Conservation (phyloP, 202 grass and related monocot species). For the Setaria viridis region DNA sequence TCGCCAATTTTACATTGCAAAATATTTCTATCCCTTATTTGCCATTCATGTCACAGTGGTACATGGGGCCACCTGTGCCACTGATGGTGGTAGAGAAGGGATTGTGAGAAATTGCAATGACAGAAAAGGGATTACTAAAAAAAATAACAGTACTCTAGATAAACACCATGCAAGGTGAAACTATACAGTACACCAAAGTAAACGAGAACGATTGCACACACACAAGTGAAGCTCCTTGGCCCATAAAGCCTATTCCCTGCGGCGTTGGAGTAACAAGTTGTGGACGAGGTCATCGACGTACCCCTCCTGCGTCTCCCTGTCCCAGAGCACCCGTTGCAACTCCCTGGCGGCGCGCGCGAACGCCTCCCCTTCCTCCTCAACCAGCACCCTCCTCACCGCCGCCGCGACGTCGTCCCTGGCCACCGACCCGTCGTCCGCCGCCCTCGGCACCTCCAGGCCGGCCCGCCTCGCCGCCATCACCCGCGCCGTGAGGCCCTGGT, state of each 20-base stretch:
- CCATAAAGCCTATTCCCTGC: not conserved
- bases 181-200: too few relatives aligned
- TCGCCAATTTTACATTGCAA: too few relatives aligned
- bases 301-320: not conserved
- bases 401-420: not conserved
- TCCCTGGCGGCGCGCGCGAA: not conserved
- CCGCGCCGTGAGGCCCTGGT: constrained; percentile 20
- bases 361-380: not conserved
- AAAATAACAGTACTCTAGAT: too few relatives aligned
- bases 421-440: not conserved
- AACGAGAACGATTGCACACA: too few relatives aligned
- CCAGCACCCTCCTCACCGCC: constrained; percentile 15
- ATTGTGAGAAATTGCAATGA: too few relatives aligned
- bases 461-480: not conserved
- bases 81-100: too few relatives aligned
- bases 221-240: too few relatives aligned
- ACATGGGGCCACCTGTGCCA: too few relatives aligned
- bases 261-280: not conserved
- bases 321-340: not conserved
- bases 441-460: not conserved
- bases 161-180: too few relatives aligned
- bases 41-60: too few relatives aligned
- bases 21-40: too few relatives aligned
- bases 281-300: not conserved
- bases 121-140: too few relatives aligned